phyloP scores from a whole-genome alignment of 139 green algal species.

The Chlorella sp. region DNA sequence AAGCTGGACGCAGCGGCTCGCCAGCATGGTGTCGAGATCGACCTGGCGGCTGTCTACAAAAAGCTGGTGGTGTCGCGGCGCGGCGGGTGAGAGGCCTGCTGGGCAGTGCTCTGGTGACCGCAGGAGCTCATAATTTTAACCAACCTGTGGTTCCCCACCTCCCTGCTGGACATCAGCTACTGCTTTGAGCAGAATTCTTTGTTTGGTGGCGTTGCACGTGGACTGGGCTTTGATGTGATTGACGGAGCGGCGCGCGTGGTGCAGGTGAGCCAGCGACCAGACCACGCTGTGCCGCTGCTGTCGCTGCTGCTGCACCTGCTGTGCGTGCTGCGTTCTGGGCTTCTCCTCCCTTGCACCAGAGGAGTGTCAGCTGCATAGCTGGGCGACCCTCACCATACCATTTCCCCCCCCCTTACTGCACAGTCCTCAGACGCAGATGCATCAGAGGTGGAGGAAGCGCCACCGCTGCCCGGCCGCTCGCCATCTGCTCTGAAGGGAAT shows the following conservation, averaged over 20 bases:
- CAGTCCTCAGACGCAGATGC: not conserved
- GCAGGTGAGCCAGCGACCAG: not conserved
- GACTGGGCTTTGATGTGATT: constrained; percentile 10
- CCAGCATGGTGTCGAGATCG: not conserved
- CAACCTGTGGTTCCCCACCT: too few species aligned
- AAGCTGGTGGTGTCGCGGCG: not conserved
- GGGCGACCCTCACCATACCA: too few species aligned
- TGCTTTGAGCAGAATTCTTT: constrained; percentile 16
- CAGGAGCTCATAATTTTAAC: too few species aligned
- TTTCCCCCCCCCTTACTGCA: too few species aligned
- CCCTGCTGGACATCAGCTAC: not conserved
- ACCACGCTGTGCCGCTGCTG: not conserved
- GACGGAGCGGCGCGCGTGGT: constrained; percentile 4
- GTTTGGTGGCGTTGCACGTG: not conserved
- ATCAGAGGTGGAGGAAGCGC: not conserved
- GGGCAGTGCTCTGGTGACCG: too few species aligned
- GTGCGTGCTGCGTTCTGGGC: not conserved
- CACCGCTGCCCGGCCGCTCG: not conserved
- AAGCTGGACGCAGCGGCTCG: not conserved
- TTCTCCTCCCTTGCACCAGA: too few species aligned
- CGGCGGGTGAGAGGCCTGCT: not conserved
- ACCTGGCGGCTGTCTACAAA: not conserved
- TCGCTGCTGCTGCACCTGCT: not conserved
- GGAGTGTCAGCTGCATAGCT: too few species aligned
- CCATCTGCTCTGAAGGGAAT: too few species aligned